Conservation (phyloP, 1,284 basidiomycete genomes). For the Cutaneotrichosporon sp. region DNA sequence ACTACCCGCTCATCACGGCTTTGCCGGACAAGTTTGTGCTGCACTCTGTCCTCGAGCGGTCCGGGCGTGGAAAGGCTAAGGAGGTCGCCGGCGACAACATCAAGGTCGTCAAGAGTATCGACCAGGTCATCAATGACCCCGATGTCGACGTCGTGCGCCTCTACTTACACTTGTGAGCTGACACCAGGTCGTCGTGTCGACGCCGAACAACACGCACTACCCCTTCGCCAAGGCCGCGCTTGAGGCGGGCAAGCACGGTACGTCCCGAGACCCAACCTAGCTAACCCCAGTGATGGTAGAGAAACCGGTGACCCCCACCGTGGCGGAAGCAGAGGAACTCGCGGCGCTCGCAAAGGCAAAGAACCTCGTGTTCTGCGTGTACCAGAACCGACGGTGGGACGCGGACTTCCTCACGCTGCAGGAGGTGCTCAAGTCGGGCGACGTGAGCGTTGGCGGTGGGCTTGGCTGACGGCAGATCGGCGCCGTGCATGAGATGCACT, state of each 20-base stretch:
- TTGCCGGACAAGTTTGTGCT: constrained; percentile 68
- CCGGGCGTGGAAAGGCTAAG: constrained; percentile 25
- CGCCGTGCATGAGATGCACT: constrained; percentile 30
- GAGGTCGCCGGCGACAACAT: constrained; percentile 31
- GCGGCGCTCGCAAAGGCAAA: constrained; percentile 61
- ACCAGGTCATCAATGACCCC: constrained; percentile 43
- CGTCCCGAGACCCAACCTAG: constrained; percentile 8
- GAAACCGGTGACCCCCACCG: constrained; percentile 71
- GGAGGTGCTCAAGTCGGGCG: constrained; percentile 54
- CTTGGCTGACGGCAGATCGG: constrained; percentile 27
- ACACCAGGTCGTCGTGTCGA: constrained; percentile 57
- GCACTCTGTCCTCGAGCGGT: constrained; percentile 56
- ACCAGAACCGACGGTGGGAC: constrained; percentile 60
- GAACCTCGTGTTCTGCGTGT: constrained; percentile 61
- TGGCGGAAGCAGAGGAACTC: constrained; percentile 62
- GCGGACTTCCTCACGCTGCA: constrained; percentile 69
- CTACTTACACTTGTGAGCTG: neutral
- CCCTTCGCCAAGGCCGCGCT: constrained; percentile 54
- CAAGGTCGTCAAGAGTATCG: constrained; percentile 44
- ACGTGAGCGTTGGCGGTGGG: constrained; percentile 51
- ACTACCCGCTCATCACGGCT: constrained; percentile 68
- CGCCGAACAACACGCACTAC: constrained; percentile 76
- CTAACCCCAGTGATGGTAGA: constrained; percentile 58
- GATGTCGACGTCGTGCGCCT: constrained; percentile 46
- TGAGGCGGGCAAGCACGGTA: constrained; percentile 71